Evolutionary conservation across 768 basidiomycete species (phyloP).

Genomic region (Macrocybe gigantea): DNA sequence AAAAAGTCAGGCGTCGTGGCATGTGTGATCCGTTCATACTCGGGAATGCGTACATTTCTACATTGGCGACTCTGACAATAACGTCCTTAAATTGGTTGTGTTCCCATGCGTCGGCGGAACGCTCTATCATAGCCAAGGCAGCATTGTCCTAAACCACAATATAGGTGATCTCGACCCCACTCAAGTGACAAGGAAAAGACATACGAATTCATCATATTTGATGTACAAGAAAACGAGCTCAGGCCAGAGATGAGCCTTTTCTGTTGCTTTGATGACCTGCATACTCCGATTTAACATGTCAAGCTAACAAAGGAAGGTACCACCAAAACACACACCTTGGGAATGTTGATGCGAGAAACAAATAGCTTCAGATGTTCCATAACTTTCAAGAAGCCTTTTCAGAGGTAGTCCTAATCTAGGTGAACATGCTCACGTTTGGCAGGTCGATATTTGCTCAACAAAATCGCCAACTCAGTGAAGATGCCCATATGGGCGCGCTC

Average conservation of each 20-base stretch:
- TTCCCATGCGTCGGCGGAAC: slow-evolving; percentile 97
- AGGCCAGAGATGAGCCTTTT: slow-evolving; percentile 96
- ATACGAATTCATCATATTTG: slow-evolving; percentile 92
- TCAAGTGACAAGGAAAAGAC: slow-evolving; percentile 18
- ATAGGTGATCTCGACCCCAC: background rate
- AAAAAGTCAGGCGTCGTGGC: slow-evolving; percentile 6
- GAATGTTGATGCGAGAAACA: slow-evolving; percentile 94
- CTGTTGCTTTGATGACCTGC: slow-evolving; percentile 89
- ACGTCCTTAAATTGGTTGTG: slow-evolving; percentile 99
- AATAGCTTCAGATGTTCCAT: slow-evolving; percentile 99
- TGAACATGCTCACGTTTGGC: slow-evolving; percentile 65
- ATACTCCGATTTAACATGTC: background rate
- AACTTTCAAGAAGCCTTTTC: slow-evolving; percentile 39
- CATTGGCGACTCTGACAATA: slow-evolving; percentile 91
- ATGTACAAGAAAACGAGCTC: slow-evolving; percentile 98
- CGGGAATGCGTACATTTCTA: slow-evolving; percentile 73
- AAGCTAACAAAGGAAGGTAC: background rate
- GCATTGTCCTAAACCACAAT: slow-evolving; percentile 73
- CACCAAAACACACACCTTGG: slow-evolving; percentile 53
- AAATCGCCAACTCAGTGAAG: slow-evolving; percentile 88
- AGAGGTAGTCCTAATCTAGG: slow-evolving; percentile 3
- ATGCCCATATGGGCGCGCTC: slow-evolving; percentile 99
- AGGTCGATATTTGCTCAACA: slow-evolving; percentile 94
- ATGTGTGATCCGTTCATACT: background rate
- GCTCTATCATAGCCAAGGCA: slow-evolving; percentile 97